Conservation (phyloP, 345 rosid genomes). For the Cochlearia excelsa region DNA sequence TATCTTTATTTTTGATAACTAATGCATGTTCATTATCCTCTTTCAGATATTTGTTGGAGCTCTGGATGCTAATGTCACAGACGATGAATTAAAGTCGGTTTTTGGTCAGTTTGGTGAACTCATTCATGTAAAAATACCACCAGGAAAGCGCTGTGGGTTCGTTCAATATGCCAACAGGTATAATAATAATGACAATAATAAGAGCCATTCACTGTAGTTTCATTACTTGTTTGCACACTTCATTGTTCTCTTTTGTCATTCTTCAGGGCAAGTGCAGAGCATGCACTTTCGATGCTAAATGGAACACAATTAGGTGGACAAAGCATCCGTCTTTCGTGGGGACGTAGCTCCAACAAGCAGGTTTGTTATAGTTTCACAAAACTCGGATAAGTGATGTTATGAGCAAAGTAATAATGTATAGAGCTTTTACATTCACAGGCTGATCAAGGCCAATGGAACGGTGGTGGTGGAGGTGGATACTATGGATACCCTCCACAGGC, state of each 20-base stretch:
- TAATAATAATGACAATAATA: not conserved
- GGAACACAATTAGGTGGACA: slow-evolving; percentile 87
- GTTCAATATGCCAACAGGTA: slow-evolving; percentile 93
- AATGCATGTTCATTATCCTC: slow-evolving; percentile 3
- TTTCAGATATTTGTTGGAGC: slow-evolving; percentile 92
- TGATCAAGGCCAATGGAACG: slow-evolving; percentile 70
- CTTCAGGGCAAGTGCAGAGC: slow-evolving; percentile 72
- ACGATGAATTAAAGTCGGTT: slow-evolving; percentile 62
- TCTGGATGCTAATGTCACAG: slow-evolving; percentile 79
- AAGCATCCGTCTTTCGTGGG: slow-evolving; percentile 92
- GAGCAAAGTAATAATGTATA: not conserved
- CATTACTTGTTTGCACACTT: slow-evolving; percentile 5
- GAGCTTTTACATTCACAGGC: slow-evolving; percentile 44
- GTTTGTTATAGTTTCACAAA: slow-evolving; percentile 35
- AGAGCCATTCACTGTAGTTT: not conserved
- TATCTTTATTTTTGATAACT: slow-evolving; percentile 3
- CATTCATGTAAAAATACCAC: slow-evolving; percentile 89
- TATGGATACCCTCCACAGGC: slow-evolving; percentile 38
- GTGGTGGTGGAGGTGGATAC: slow-evolving; percentile 76
- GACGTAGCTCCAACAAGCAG: slow-evolving; percentile 94
- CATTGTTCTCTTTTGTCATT: not conserved
- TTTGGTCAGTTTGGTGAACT: slow-evolving; percentile 87
- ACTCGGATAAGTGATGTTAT: not conserved
- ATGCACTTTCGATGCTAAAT: slow-evolving; percentile 64
- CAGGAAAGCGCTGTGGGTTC: slow-evolving; percentile 97